Percentiles rank a stretch among this genome's conserved stretches.
These are phyloP conservation scores for Ustilago esculenta DNA, from an alignment of 1,284 basidiomycete species.

Conservation along the genomic window DNA sequence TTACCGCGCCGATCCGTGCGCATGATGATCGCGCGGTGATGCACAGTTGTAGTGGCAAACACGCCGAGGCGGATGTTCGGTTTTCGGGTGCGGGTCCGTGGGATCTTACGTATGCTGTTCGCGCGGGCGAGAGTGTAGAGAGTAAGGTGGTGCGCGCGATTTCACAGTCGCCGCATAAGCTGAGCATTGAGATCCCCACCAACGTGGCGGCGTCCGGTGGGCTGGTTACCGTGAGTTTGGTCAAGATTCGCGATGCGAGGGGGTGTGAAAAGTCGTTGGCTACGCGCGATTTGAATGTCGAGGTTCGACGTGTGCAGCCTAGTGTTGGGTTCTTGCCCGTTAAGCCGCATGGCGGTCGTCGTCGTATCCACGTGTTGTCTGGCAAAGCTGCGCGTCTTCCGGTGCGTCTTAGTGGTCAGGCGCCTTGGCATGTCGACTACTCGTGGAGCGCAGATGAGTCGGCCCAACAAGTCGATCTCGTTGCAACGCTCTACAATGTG, in stretches of 20 bases:
- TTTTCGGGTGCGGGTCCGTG: conserved; percentile 63
- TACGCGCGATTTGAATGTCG: conserved; percentile 82
- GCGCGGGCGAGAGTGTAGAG: conserved; percentile 33
- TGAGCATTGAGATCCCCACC: conserved; percentile 66
- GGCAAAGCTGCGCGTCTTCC: conserved; percentile 73
- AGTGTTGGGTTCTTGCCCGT: conserved; percentile 80
- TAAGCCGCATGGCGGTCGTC: conserved; percentile 68
- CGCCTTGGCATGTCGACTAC: conserved; percentile 76
- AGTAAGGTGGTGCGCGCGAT: conserved; percentile 59
- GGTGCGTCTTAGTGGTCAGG: conserved; percentile 64
- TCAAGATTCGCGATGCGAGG: conserved; percentile 86
- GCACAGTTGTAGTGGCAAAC: conserved; percentile 62
- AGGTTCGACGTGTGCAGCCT: conserved; percentile 86
- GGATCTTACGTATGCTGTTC: conserved; percentile 60
- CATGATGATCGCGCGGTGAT: conserved; percentile 51
- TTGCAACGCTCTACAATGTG: conserved; percentile 72
- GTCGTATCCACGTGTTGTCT: conserved; percentile 79
- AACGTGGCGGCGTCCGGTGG: conserved; percentile 77
- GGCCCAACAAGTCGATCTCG: conserved; percentile 65
- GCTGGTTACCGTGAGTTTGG: conserved; percentile 80
- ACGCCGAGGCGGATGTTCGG: conserved; percentile 54
- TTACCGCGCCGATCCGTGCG: conserved; percentile 46
- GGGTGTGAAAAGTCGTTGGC: conserved; percentile 83
- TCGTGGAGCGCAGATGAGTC: conserved; percentile 70
- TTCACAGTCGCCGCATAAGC: conserved; percentile 48